Conservation (phyloP, 345 rosid species). For the Moringa oleifera region DNA sequence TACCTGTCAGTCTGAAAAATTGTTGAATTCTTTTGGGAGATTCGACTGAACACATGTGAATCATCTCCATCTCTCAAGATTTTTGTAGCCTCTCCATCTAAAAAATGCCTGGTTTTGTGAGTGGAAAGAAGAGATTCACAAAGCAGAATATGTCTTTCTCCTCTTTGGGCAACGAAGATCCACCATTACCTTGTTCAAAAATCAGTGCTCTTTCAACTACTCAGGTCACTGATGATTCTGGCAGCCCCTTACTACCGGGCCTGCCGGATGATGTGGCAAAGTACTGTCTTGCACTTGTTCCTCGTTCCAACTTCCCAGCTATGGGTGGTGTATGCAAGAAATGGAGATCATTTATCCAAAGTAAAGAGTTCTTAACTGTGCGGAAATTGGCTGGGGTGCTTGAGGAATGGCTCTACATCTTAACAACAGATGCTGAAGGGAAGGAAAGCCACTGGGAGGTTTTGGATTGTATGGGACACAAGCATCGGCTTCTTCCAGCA, state of each 20-base stretch:
- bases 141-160: slow-evolving; percentile 36
- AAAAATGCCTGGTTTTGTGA: slow-evolving; percentile 42
- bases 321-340: slow-evolving; percentile 79
- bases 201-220: slow-evolving; percentile 30
- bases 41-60: slow-evolving; percentile 18
- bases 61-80: slow-evolving; percentile 14
- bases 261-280: slow-evolving; percentile 89
- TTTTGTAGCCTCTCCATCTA: not conserved
- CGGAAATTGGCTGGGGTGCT: slow-evolving; percentile 64
- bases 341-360: slow-evolving; percentile 75
- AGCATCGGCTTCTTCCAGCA: slow-evolving; percentile 49
- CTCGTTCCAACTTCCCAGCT: slow-evolving; percentile 58
- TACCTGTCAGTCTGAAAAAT: slow-evolving; percentile 20
- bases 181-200: slow-evolving; percentile 24
- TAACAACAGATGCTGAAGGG: slow-evolving; percentile 52
- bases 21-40: slow-evolving; percentile 27
- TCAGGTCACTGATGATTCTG: slow-evolving; percentile 26
- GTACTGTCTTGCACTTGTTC: slow-evolving; percentile 76
- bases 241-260: slow-evolving; percentile 61
- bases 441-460: slow-evolving; percentile 88
- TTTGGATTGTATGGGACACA: slow-evolving; percentile 55
- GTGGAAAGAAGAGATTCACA: slow-evolving; percentile 46
- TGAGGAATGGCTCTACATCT: slow-evolving; percentile 83
- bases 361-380: slow-evolving; percentile 70
- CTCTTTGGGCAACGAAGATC: slow-evolving; percentile 15